Conservation (phyloP, 2,329 filamentous ascomycete species). For the Arthrobotrys musiformis region DNA sequence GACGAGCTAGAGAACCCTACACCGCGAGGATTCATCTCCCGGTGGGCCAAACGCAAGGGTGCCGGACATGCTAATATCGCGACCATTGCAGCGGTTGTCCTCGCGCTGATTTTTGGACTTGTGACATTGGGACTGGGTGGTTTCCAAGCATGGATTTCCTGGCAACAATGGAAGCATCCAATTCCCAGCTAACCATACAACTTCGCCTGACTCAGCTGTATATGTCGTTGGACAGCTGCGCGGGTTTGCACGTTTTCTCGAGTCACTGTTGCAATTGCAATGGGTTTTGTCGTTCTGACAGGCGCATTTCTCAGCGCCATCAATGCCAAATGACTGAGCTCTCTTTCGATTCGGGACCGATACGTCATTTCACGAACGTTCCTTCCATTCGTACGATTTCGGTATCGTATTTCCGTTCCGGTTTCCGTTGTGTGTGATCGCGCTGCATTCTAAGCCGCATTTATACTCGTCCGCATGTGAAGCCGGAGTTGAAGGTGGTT, state of each 20-base stretch:
- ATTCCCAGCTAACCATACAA: neutral
- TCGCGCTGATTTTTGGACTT: slow-evolving; percentile 42
- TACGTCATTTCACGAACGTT: neutral
- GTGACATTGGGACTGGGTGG: slow-evolving; percentile 31
- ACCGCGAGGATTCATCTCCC: slow-evolving; percentile 43
- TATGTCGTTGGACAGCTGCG: too few species aligned
- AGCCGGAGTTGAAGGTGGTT: slow-evolving; percentile 24
- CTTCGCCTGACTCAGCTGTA: too few species aligned
- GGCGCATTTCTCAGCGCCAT: neutral
- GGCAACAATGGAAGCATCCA: slow-evolving; percentile 44
- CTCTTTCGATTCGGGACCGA: neutral
- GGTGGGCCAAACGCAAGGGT: slow-evolving; percentile 40
- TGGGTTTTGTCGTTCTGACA: neutral
- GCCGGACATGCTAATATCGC: slow-evolving; percentile 45
- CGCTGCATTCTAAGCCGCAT: neutral
- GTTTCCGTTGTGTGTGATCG: neutral
- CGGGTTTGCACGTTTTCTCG: too few species aligned
- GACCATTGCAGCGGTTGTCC: slow-evolving; percentile 10
- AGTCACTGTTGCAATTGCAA: neutral
- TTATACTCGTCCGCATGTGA: neutral
- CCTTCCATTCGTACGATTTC: neutral
- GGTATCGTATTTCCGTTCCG: neutral
- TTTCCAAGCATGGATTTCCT: slow-evolving; percentile 45
- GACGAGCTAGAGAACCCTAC: slow-evolving; percentile 50
- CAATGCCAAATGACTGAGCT: neutral